phyloP scores from a whole-genome alignment of 2,329 filamentous ascomycete species.

The Talaromyces amestolkiae region DNA sequence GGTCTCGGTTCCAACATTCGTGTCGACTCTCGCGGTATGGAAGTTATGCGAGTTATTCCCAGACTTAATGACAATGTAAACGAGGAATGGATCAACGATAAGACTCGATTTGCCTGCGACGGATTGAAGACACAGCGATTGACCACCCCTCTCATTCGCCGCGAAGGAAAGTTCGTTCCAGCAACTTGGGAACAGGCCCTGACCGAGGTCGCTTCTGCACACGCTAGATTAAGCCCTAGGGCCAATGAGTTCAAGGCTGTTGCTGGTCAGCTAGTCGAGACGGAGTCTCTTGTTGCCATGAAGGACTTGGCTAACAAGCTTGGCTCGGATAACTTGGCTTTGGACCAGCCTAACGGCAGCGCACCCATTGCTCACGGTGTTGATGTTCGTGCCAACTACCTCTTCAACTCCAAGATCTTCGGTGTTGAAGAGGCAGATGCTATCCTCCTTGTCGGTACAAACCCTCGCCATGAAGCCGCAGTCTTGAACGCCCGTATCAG shows the following conservation, averaged over 20 bases:
- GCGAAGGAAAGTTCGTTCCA: conserved; percentile 86
- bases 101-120: conserved; percentile 93
- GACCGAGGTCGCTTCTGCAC: conserved; percentile 78
- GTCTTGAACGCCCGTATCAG: conserved; percentile 94
- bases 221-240: conserved; percentile 74
- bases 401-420: conserved; percentile 93
- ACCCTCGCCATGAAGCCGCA: conserved; percentile 91
- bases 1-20: conserved; percentile 92
- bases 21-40: conserved; percentile 85
- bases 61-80: conserved; percentile 97
- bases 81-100: conserved; percentile 99
- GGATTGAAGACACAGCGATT: conserved; percentile 94
- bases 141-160: conserved; percentile 85
- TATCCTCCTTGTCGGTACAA: conserved; percentile 90
- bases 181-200: conserved; percentile 95
- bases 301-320: conserved; percentile 97
- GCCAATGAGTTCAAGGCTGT: conserved; percentile 95
- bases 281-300: conserved; percentile 90
- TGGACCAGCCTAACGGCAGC: conserved; percentile 83
- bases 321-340: conserved; percentile 89
- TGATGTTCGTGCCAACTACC: conserved; percentile 89
- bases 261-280: conserved; percentile 85
- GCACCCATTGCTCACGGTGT: conserved; percentile 86
- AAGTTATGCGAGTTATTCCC: conserved; percentile 93
- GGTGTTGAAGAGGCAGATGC: conserved; percentile 92